Base-by-base conservation (phyloP, 2,329 filamentous ascomycete species). In the Microascus cirrosus region DNA sequence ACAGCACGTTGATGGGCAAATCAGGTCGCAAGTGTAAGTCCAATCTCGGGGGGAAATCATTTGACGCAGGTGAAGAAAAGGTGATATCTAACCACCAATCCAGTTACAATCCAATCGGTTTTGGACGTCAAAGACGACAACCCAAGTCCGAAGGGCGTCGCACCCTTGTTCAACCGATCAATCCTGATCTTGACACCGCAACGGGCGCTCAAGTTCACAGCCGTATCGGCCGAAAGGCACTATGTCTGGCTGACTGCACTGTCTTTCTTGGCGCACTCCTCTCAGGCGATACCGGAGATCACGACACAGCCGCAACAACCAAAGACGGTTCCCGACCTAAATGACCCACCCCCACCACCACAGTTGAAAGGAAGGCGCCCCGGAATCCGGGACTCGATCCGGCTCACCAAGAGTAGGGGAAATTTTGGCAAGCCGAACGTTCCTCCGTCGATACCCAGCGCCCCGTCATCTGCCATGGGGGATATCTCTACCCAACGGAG, bases 111-210 rank as follows among this genome's bases (percentile, higher is more conserved):
- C 62, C 93, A 97, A 76, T 96, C 94, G 11, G 94, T 99, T 4
- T 79, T 99, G 34, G 94, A 99, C 66, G 94, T 99, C 62, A 95
- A 95, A 71, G 94, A 99, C 65, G 90, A 94, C 66, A 95, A 94
- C 61, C 83, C 90, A 7, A 70, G 89, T 45, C 93, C 93, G 1
- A 94, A 87, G 69, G 87, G 86, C 57, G 73, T 79, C 48, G 72
- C 67, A 7, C 70, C 76, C 24, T 74, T 90, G 11, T 97, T 96
- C 75, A 90, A 95, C 71, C 86, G 94, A 56, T 97, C 94, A 0
- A 97, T 99, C 64, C 74, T 99, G 54, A 96, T 99, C 63, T 73
- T 99, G 55, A 99, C 94, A 4, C 93, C 94, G 1, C 87, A 95
- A 65, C 83, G 94, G 64, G 94, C 94, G 1, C 79, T 99, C 59